These are phyloP conservation scores for Psilocybe sp. DNA, from an alignment of 768 basidiomycete species.

Conservation along the genomic window DNA sequence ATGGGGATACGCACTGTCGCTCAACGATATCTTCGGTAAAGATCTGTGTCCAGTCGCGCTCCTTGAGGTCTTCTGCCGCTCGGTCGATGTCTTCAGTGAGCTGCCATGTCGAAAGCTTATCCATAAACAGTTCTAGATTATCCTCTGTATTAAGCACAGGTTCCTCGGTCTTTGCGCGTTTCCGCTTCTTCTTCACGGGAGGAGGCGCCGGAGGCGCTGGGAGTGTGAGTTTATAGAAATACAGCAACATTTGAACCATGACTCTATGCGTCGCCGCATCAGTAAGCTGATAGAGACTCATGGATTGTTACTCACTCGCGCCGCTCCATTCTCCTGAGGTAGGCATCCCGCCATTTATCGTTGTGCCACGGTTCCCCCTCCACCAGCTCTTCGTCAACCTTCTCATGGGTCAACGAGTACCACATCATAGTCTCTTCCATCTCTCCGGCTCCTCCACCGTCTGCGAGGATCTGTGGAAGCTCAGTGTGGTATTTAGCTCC, in stretches of 20 bases:
- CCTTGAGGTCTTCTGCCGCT: slow-evolving; percentile 15
- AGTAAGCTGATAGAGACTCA: background rate
- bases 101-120: slow-evolving; percentile 79
- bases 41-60: slow-evolving; percentile 70
- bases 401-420: slow-evolving; percentile 67
- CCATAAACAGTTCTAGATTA: slow-evolving; percentile 72
- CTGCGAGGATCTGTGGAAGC: slow-evolving; percentile 55
- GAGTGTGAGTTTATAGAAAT: slow-evolving; percentile 62
- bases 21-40: slow-evolving; percentile 72
- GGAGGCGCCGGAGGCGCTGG: slow-evolving; percentile 37
- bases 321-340: slow-evolving; percentile 66
- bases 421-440: slow-evolving; percentile 77
- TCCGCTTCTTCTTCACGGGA: slow-evolving; percentile 18
- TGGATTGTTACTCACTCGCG: slow-evolving; percentile 48
- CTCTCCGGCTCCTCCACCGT: slow-evolving; percentile 60
- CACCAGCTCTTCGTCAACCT: slow-evolving; percentile 28
- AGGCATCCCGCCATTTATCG: slow-evolving; percentile 49
- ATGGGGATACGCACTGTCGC: slow-evolving; percentile 43
- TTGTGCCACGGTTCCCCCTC: slow-evolving; percentile 42
- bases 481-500: slow-evolving; percentile 63
- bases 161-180: slow-evolving; percentile 14
- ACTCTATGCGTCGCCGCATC: slow-evolving; percentile 40
- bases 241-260: slow-evolving; percentile 72
- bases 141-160: slow-evolving; percentile 36
- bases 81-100: slow-evolving; percentile 41